A percentile compares a stretch with the other conserved stretches of the same genome.
Evolutionary conservation across 441 rosid species (phyloP).

Genomic region (Aleurites moluccanus): DNA sequence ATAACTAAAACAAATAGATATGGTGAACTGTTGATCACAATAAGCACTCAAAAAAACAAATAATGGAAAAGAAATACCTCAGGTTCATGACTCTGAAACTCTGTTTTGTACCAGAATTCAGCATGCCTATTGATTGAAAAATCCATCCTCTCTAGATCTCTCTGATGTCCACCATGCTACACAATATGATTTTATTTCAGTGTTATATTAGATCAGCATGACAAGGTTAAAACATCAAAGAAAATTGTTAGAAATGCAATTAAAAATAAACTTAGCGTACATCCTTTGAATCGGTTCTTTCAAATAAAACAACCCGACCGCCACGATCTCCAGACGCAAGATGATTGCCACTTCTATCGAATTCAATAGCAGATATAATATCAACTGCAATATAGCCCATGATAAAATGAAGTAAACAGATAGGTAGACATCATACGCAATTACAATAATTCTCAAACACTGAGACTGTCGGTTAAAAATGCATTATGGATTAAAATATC

Average conservation of each 20-base stretch:
- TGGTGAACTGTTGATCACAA: not conserved
- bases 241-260: slow-evolving; percentile 3
- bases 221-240: slow-evolving; percentile 2
- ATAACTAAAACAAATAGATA: slow-evolving; percentile 9
- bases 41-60: slow-evolving; percentile 13
- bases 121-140: slow-evolving; percentile 56
- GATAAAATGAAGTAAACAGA: slow-evolving; percentile 7
- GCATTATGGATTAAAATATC: not conserved
- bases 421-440: not conserved
- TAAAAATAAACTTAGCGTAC: slow-evolving; percentile 33
- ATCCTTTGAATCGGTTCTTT: slow-evolving; percentile 59
- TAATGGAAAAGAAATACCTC: slow-evolving; percentile 47
- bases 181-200: slow-evolving; percentile 13
- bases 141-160: slow-evolving; percentile 66
- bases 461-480: not conserved
- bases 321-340: slow-evolving; percentile 93
- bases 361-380: slow-evolving; percentile 79
- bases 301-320: slow-evolving; percentile 84
- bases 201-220: slow-evolving; percentile 12
- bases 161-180: slow-evolving; percentile 59
- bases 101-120: slow-evolving; percentile 84
- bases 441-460: not conserved
- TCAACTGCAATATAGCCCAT: slow-evolving; percentile 56
- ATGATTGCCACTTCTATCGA: slow-evolving; percentile 74
- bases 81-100: slow-evolving; percentile 92